These are phyloP conservation scores for Apiospora marii DNA, from an alignment of 2,329 filamentous ascomycete species.

Conservation along the genomic window DNA sequence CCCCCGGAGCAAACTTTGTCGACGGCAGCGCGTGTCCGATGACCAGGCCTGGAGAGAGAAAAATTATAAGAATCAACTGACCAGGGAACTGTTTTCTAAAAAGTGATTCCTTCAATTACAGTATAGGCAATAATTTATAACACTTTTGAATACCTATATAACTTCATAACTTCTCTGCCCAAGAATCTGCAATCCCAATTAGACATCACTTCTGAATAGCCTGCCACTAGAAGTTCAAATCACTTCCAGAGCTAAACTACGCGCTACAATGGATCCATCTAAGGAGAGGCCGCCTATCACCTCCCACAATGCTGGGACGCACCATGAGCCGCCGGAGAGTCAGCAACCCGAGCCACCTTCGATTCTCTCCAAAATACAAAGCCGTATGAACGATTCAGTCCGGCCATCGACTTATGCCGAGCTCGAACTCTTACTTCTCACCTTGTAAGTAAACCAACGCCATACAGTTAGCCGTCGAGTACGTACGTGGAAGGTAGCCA, in stretches of 20 bases:
- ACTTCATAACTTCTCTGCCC: background rate
- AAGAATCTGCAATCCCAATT: too few species aligned
- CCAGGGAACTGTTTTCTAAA: background rate
- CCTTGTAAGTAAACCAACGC: constrained; percentile 45
- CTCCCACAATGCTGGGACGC: background rate
- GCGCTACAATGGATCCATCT: constrained; percentile 1
- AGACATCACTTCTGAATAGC: background rate
- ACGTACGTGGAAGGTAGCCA: background rate
- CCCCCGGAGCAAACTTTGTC: background rate
- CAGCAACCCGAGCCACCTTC: constrained; percentile 25
- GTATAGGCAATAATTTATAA: background rate
- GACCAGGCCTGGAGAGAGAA: background rate
- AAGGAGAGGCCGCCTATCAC: background rate
- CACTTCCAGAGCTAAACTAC: background rate
- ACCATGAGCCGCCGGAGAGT: background rate
- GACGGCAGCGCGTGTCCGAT: background rate
- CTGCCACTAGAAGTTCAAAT: background rate
- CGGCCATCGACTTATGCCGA: constrained; percentile 52
- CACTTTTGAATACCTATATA: background rate
- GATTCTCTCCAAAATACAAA: constrained; percentile 34
- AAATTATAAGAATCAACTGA: background rate
- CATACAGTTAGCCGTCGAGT: background rate
- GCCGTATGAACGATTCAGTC: constrained; percentile 43
- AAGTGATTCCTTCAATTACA: background rate
- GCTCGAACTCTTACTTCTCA: constrained; percentile 54